Conservation (phyloP, 441 rosid genomes). For the Euphorbia schlechtendalii region DNA sequence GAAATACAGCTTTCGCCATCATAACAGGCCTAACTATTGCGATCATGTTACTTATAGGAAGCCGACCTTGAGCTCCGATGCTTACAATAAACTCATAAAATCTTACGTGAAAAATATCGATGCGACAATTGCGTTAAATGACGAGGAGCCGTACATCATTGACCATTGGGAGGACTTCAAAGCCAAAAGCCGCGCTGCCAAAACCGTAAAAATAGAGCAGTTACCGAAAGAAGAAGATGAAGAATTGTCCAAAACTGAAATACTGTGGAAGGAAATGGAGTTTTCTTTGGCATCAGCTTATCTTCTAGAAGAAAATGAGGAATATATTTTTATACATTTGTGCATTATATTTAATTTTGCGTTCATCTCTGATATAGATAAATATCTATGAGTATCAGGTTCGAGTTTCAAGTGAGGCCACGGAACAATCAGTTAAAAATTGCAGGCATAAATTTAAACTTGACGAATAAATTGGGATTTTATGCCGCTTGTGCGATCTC, state of each 20-base stretch:
- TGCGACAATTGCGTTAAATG: slow-evolving; percentile 32
- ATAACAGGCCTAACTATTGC: slow-evolving; percentile 22
- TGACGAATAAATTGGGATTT: slow-evolving; percentile 75
- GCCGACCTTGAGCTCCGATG: slow-evolving; percentile 61
- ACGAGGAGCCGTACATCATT: slow-evolving; percentile 47
- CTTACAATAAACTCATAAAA: slow-evolving; percentile 65
- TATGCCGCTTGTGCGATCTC: slow-evolving; percentile 58
- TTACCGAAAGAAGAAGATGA: slow-evolving; percentile 42
- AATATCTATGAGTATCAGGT: slow-evolving; percentile 44
- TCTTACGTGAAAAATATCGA: slow-evolving; percentile 75
- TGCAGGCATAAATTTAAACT: slow-evolving; percentile 59
- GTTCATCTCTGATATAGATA: too few species aligned
- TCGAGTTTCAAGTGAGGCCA: slow-evolving; percentile 32
- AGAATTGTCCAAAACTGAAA: slow-evolving; percentile 58
- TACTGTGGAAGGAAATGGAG: slow-evolving; percentile 93
- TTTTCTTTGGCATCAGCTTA: slow-evolving; percentile 61
- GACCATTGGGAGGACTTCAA: slow-evolving; percentile 71
- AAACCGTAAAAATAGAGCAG: slow-evolving; percentile 24
- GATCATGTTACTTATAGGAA: slow-evolving; percentile 32
- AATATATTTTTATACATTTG: too few species aligned
- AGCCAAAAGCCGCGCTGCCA: slow-evolving; percentile 26
- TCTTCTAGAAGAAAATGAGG: slow-evolving; percentile 79
- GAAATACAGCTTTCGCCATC: slow-evolving; percentile 23
- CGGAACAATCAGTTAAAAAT: slow-evolving; percentile 28
- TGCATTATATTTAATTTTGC: not conserved